phyloP scores from a whole-genome alignment of 2,329 filamentous ascomycete genomes.

The Microdochium trichocladiopsis region DNA sequence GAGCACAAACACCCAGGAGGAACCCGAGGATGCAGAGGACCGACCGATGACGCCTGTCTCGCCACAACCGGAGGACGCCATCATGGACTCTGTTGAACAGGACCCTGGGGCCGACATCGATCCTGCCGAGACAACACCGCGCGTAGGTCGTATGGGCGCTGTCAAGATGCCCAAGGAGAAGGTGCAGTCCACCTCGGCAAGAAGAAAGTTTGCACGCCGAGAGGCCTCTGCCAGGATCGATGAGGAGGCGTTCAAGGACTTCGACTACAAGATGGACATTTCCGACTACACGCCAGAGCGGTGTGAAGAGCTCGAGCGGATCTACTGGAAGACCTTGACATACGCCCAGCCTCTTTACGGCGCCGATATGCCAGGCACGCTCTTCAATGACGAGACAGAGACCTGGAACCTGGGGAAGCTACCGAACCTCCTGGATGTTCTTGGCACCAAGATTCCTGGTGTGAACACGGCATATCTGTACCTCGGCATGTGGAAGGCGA shows the following conservation, averaged over 20 bases:
- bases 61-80: constrained; percentile 31
- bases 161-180: constrained; percentile 46
- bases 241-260: constrained; percentile 83
- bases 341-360: constrained; percentile 94
- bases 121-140: constrained; percentile 33
- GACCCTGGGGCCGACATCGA: constrained; percentile 39
- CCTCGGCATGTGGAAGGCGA: constrained; percentile 99
- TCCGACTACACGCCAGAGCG: constrained; percentile 86
- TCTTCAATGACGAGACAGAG: constrained; percentile 81
- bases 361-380: constrained; percentile 89
- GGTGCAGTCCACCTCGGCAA: constrained; percentile 73
- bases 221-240: constrained; percentile 76
- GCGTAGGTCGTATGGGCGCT: constrained; percentile 42
- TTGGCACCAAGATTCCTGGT: constrained; percentile 92
- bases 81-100: constrained; percentile 42
- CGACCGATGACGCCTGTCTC: constrained; percentile 54
- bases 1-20: constrained; percentile 29
- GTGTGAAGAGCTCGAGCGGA: constrained; percentile 88
- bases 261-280: constrained; percentile 82
- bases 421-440: constrained; percentile 84
- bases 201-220: constrained; percentile 77
- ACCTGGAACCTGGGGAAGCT: constrained; percentile 94
- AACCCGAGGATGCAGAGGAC: constrained; percentile 32
- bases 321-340: constrained; percentile 95
- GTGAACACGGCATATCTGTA: constrained; percentile 98